Evolutionary conservation across 805 yeast species (phyloP).

Genomic region (Cyberlindnera maritima): DNA sequence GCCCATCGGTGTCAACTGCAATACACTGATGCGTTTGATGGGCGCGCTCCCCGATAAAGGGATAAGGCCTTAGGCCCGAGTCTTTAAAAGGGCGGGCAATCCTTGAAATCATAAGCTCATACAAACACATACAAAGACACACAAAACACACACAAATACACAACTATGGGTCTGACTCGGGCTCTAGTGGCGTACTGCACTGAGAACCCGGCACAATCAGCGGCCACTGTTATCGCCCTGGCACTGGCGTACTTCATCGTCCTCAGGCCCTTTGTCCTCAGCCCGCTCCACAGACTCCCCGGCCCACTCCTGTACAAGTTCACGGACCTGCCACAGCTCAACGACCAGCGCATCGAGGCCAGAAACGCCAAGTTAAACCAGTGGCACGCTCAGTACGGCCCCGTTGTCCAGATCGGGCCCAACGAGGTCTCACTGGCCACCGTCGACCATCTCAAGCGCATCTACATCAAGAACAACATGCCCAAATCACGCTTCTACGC

Average conservation of each 20-base stretch:
- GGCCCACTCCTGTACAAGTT: slow-evolving; percentile 56
- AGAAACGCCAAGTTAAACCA: slow-evolving; percentile 47
- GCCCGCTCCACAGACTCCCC: slow-evolving; percentile 51
- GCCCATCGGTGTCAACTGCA: slow-evolving; percentile 7
- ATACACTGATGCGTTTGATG: slow-evolving; percentile 4
- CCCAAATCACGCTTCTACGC: slow-evolving; percentile 56
- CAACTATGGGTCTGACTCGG: neutral
- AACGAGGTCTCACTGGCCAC: slow-evolving; percentile 58
- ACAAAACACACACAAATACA: neutral
- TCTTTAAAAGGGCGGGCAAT: neutral
- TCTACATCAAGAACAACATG: slow-evolving; percentile 54
- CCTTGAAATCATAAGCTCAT: neutral
- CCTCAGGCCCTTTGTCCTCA: slow-evolving; percentile 45
- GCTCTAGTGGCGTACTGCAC: neutral
- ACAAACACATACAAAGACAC: neutral
- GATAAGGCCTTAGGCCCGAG: too few species aligned
- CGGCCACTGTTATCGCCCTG: neutral
- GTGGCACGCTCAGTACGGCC: slow-evolving; percentile 57
- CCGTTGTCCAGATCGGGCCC: slow-evolving; percentile 61
- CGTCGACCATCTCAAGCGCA: slow-evolving; percentile 45
- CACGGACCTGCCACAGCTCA: slow-evolving; percentile 39
- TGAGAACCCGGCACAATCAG: neutral
- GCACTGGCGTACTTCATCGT: slow-evolving; percentile 31
- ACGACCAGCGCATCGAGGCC: slow-evolving; percentile 44
- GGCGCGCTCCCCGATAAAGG: neutral